These are phyloP conservation scores for Lipomyces lipofer DNA, from an alignment of 805 yeast species.

Conservation along the genomic window DNA sequence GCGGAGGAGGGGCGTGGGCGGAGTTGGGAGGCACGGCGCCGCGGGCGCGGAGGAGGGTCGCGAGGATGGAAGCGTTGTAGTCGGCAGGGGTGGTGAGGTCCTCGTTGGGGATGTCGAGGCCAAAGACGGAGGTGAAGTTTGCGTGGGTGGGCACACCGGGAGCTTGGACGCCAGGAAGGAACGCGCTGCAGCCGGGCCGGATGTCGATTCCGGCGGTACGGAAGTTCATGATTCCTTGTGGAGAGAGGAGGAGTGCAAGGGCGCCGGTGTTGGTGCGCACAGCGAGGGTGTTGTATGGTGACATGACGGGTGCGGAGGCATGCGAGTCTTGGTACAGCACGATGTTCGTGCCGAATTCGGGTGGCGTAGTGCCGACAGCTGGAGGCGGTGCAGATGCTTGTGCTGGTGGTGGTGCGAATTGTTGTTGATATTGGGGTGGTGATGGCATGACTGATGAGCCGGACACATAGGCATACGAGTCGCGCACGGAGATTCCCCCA, in stretches of 20 bases:
- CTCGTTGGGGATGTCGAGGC: no score
- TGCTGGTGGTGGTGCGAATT: neutral
- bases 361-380: conserved; percentile 20
- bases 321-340: conserved; percentile 28
- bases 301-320: conserved; percentile 16
- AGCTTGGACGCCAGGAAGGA: conserved; percentile 15
- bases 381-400: no score
- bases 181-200: conserved; percentile 5
- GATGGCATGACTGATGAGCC: no score
- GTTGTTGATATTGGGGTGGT: no score
- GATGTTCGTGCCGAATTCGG: conserved; percentile 26
- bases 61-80: conserved; percentile 13
- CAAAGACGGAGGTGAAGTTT: no score
- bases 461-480: no score
- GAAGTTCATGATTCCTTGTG: conserved; percentile 22
- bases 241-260: conserved; percentile 27
- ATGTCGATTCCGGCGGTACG: conserved; percentile 23
- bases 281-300: conserved; percentile 17
- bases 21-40: neutral
- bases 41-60: conserved; percentile 12
- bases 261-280: conserved; percentile 24
- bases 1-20: neutral
- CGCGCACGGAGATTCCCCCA: no score
- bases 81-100: no score
- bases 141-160: no score